phyloP scores from a whole-genome alignment of 139 green algal genomes.

The Chlorella ohadii region DNA sequence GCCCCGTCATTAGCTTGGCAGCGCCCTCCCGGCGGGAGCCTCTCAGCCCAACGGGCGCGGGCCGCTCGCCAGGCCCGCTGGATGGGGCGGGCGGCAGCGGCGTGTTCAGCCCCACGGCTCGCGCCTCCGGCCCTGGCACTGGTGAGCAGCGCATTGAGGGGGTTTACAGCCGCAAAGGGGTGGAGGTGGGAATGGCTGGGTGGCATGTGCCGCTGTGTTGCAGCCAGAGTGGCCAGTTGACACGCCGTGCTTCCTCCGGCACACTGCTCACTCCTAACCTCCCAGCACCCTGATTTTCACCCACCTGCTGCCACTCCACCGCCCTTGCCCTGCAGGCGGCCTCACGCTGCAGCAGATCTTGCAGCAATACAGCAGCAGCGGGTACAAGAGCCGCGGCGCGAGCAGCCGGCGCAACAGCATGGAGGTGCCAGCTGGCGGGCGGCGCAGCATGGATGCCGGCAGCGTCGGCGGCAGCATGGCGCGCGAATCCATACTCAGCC shows the following conservation, averaged over 20 bases:
- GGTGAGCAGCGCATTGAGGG: too few species aligned
- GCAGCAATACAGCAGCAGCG: constrained; percentile 27
- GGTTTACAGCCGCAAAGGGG: too few species aligned
- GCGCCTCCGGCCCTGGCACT: background rate
- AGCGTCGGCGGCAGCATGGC: background rate
- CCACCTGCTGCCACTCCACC: too few species aligned
- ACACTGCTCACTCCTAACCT: too few species aligned
- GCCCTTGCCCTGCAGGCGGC: background rate
- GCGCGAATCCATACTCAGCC: background rate
- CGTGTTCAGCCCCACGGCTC: background rate
- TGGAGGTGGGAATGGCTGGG: too few species aligned
- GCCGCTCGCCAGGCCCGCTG: background rate
- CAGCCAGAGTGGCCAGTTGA: too few species aligned
- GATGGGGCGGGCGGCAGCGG: background rate
- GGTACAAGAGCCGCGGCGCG: background rate
- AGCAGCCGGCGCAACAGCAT: constrained; percentile 16
- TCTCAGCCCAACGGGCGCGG: background rate
- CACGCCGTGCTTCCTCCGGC: too few species aligned
- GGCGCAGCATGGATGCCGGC: background rate
- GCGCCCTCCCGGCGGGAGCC: background rate
- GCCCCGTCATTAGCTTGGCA: background rate
- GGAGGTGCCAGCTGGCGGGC: background rate
- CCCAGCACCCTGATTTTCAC: too few species aligned
- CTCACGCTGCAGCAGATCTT: constrained; percentile 23
- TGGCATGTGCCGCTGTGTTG: too few species aligned